A percentile compares a stretch with the other conserved stretches of the same genome.
These are phyloP conservation scores for Aegilops umbellulata DNA, from an alignment of 176 grass and related monocot species.

Conservation along the genomic window DNA sequence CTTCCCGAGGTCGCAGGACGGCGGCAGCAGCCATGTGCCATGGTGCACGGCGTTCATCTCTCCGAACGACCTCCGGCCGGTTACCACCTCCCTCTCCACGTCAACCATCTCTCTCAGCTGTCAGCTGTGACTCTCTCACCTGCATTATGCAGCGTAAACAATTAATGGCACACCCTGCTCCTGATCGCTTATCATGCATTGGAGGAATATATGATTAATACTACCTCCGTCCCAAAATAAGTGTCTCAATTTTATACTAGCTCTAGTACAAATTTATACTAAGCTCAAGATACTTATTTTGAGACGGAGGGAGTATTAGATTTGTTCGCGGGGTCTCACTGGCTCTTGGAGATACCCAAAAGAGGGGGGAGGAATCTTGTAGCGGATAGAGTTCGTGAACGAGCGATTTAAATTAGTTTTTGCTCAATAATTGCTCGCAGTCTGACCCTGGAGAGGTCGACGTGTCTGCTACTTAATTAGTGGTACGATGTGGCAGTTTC, in stretches of 20 bases:
- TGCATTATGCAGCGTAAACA: conserved; percentile 40
- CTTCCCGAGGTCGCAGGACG: neutral
- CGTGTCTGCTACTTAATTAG: neutral
- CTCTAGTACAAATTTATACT: no score
- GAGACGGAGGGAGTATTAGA: no score
- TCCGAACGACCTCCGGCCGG: neutral
- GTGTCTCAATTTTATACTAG: no score
- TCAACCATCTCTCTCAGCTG: neutral
- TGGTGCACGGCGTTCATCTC: neutral
- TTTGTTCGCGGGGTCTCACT: conserved; percentile 11
- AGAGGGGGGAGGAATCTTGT: conserved; percentile 34
- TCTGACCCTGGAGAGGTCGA: conserved; percentile 30
- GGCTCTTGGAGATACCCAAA: conserved; percentile 55
- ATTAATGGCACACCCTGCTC: neutral
- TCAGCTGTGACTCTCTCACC: neutral
- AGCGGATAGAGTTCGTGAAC: conserved; percentile 49
- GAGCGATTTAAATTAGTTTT: neutral
- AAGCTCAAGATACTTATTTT: no score
- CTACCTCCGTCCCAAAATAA: no score
- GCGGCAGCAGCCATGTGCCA: neutral
- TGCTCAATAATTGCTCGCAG: conserved; percentile 33
- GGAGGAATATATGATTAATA: neutral
- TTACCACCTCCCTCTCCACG: neutral
- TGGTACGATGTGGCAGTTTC: neutral
- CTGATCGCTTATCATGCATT: conserved; percentile 32